phyloP scores from a whole-genome alignment of 208 protist species.

The Acanthamoeba sp. region DNA sequence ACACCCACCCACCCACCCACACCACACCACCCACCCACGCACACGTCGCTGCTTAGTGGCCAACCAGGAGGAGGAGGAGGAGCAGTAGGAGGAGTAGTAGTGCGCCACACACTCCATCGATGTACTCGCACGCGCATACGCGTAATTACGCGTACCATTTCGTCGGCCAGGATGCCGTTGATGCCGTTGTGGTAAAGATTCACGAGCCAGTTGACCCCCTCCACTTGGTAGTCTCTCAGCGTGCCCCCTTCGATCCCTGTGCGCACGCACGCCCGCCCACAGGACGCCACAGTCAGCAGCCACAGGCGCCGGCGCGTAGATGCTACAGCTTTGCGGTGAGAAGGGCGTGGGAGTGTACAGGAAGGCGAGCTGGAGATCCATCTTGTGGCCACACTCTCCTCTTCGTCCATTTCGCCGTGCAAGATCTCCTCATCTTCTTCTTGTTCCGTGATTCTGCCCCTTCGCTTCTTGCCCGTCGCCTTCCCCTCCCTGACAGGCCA shows the following conservation, averaged over 20 bases:
- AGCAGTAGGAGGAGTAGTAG: neutral
- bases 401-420: constrained; percentile 48
- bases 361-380: constrained; percentile 1
- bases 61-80: neutral
- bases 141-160: constrained; percentile 95
- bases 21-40: neutral
- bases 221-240: constrained; percentile 98
- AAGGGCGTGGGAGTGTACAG: neutral
- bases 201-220: constrained; percentile 99
- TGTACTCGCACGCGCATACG: neutral
- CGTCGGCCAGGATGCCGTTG: constrained; percentile 99
- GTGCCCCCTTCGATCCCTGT: constrained; percentile 84
- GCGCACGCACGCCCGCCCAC: neutral
- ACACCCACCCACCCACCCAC: neutral
- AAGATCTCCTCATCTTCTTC: constrained; percentile 83
- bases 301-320: neutral
- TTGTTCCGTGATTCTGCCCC: constrained; percentile 77
- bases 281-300: neutral
- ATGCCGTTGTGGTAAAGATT: constrained; percentile 96
- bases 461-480: neutral
- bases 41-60: neutral
- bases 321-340: neutral
- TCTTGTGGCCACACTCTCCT: neutral
- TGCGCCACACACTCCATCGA: too few relatives aligned
- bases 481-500: neutral